These are phyloP conservation scores for Suillus weaverae DNA, from an alignment of 768 basidiomycete species.

Conservation along the genomic window DNA sequence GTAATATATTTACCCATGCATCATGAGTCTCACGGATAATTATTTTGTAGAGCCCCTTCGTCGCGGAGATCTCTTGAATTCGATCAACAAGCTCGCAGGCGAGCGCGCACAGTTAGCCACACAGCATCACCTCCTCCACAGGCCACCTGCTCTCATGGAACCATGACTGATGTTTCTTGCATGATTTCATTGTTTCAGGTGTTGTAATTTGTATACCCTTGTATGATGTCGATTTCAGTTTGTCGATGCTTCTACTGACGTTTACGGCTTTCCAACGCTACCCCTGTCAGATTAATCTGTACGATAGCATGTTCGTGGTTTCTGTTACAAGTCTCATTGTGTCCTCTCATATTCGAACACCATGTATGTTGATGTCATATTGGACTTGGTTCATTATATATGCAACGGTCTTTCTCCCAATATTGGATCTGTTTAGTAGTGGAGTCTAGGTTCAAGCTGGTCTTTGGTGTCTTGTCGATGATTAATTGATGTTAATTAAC, in stretches of 20 bases:
- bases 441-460: neutral
- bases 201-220: slow-evolving; percentile 2
- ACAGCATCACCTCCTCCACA: slow-evolving; percentile 32
- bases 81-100: slow-evolving; percentile 77
- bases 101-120: slow-evolving; percentile 47
- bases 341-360: neutral
- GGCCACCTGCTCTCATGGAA: slow-evolving; percentile 33
- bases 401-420: neutral
- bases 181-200: neutral
- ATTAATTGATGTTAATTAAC: neutral
- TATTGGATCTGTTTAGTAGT: neutral
- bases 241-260: slow-evolving; percentile 5
- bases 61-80: slow-evolving; percentile 75
- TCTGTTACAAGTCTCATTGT: neutral
- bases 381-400: neutral
- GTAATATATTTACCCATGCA: slow-evolving; percentile 25
- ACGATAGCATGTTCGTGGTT: slow-evolving; percentile 1
- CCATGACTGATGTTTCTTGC: slow-evolving; percentile 14
- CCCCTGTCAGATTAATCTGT: slow-evolving; percentile 5
- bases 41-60: slow-evolving; percentile 65
- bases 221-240: neutral
- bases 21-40: slow-evolving; percentile 5
- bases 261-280: slow-evolving; percentile 5
- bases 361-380: neutral
- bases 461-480: neutral